Evolutionary conservation across 2,329 filamentous ascomycete species (phyloP), one percentile per base, ranked within the genome.

Genomic region (Magnaporthiopsis incrustans): DNA sequence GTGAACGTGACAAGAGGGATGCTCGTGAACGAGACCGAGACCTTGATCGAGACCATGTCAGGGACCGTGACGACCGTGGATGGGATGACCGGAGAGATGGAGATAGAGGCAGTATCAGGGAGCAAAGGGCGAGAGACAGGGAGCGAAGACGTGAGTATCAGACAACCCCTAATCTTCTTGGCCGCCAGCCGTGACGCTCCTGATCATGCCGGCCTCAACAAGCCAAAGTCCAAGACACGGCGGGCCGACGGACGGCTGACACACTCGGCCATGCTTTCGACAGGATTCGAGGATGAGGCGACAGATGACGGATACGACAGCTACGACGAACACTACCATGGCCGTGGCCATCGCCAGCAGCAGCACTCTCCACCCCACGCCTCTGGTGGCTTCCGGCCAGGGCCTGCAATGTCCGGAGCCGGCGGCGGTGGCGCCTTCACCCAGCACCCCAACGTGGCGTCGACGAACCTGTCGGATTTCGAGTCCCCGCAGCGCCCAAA

Each of bases 311-410:
- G 65, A 25, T 75, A 78, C 67, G 76, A 77, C 64, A 71, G 76
- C 26, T 75, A 78, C 67, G 76, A 76, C 57, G 35, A 38, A 11
- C 70, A 74, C 59, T 71, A 73, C 63, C 70, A 71, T 56, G 35
- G 58, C 18, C 61, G 71, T 56, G 35, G 58, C 18, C 61, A 64
- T 44, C 59, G 67, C 14, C 35, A 38, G 2, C 35, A 38, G 3
- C 76, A 75, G 5, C 76, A 77, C 6, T 83, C 81, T 2, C 81
- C 81, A 0, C 78, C 79, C 3, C 80, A 76, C 63, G 80, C 80
- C 4, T 83, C 81, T 2, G 81, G 81, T n/a, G 81, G 81, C 15
- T 77, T 78, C 22, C 82, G 77, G 69, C 62, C 65, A n/a, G 63
- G 60, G 26, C 62, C 64, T 14, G 57, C 25, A 18, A 60, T 35